These are phyloP conservation scores for Knufia petricola DNA, from an alignment of 2,329 filamentous ascomycete genomes.

Conservation along the genomic window DNA sequence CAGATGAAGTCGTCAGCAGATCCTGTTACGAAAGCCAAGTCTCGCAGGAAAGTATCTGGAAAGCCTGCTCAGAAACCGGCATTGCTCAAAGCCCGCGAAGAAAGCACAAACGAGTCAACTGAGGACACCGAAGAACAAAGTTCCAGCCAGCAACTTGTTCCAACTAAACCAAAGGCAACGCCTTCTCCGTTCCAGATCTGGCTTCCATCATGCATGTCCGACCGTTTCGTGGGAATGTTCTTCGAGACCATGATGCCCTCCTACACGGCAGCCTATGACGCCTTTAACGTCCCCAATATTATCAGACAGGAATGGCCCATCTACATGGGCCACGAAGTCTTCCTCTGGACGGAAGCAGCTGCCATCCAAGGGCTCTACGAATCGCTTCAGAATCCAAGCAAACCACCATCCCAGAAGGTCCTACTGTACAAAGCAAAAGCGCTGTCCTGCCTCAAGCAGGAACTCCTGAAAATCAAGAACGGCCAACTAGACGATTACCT, in stretches of 20 bases:
- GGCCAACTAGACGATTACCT: conserved; percentile 6
- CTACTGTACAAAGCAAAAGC: conserved; percentile 1
- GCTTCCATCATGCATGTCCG: conserved; percentile 4
- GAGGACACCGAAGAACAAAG: neutral
- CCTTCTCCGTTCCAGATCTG: conserved; percentile 1
- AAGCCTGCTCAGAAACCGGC: neutral
- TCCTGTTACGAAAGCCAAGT: neutral
- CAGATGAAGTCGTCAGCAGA: neutral
- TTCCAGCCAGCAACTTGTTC: neutral
- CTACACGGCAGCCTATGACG: conserved; percentile 6
- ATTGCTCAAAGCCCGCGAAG: neutral
- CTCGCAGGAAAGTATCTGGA: neutral
- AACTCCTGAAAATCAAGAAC: conserved; percentile 1
- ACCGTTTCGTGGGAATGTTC: conserved; percentile 1
- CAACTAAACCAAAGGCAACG: neutral
- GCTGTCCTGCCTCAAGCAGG: conserved; percentile 1
- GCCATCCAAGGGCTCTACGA: conserved; percentile 6
- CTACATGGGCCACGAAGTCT: conserved; percentile 6
- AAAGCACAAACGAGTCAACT: neutral
- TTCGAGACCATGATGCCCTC: conserved; percentile 6
- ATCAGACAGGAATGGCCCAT: conserved; percentile 4
- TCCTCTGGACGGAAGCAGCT: conserved; percentile 5
- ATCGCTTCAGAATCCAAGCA: neutral
- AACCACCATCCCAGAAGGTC: conserved; percentile 1
- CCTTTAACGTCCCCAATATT: conserved; percentile 5